phyloP scores from a whole-genome alignment of 176 grass and related monocot species.

The Elaeis guineensis region DNA sequence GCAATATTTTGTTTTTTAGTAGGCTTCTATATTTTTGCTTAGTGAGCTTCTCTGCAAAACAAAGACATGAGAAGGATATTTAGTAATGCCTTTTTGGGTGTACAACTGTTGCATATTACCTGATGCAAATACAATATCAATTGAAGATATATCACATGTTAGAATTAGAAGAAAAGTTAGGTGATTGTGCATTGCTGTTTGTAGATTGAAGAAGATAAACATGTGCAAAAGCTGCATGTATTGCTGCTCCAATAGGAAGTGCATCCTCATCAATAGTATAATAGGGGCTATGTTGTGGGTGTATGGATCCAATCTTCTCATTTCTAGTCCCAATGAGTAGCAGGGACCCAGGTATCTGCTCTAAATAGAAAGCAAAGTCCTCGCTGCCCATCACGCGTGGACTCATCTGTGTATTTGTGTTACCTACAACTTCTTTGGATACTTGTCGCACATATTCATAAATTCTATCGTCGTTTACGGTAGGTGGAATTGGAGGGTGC shows the following conservation, averaged over 20 bases:
- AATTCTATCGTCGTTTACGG: background rate
- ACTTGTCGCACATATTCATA: slow-evolving; percentile 2
- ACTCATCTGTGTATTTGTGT: background rate
- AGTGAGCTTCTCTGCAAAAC: too few species aligned
- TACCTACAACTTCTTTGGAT: background rate
- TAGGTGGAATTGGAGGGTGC: background rate
- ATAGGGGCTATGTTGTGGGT: slow-evolving; percentile 7
- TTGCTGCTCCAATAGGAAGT: slow-evolving; percentile 3
- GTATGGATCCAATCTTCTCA: background rate
- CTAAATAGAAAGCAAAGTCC: slow-evolving; percentile 7
- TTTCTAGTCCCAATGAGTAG: background rate
- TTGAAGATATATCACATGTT: too few species aligned
- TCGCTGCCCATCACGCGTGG: slow-evolving; percentile 11
- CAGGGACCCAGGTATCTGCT: background rate
- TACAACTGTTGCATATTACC: too few species aligned
- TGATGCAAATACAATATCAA: too few species aligned
- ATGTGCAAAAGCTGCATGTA: slow-evolving; percentile 4
- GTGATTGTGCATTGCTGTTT: too few species aligned
- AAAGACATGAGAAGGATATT: too few species aligned
- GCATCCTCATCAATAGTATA: slow-evolving; percentile 4
- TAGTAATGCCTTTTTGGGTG: too few species aligned
- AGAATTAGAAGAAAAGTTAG: too few species aligned
- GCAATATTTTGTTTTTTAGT: too few species aligned
- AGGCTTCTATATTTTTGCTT: too few species aligned
- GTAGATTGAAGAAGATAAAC: background rate